These are phyloP conservation scores for Russula abietina DNA, from an alignment of 768 basidiomycete genomes.

Conservation along the genomic window DNA sequence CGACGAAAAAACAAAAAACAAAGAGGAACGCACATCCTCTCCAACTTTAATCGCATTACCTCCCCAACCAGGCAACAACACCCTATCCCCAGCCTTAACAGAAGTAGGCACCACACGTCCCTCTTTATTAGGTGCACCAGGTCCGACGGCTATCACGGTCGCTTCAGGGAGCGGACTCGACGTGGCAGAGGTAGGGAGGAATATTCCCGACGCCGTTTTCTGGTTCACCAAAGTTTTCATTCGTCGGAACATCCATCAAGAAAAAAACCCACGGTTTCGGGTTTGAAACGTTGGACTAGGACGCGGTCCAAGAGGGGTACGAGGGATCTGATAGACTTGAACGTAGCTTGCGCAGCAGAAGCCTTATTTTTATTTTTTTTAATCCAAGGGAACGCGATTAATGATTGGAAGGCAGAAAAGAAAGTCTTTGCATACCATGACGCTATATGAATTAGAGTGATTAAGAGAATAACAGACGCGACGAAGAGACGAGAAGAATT, in stretches of 20 bases:
- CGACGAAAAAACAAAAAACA: no score
- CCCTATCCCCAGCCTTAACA: conserved; percentile 87
- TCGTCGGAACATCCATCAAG: background rate
- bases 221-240: conserved; percentile 31
- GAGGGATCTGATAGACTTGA: conserved; percentile 90
- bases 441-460: background rate
- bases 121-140: conserved; percentile 87
- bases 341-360: conserved; percentile 75
- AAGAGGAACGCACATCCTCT: conserved; percentile 69
- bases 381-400: background rate
- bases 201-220: conserved; percentile 98
- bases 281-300: conserved; percentile 94
- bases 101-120: conserved; percentile 66
- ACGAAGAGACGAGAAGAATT: background rate
- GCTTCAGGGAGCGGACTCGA: conserved; percentile 89
- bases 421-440: background rate
- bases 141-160: conserved; percentile 92
- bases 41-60: conserved; percentile 94
- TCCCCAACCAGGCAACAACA: conserved; percentile 94
- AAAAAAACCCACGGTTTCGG: conserved; percentile 70
- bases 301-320: conserved; percentile 93
- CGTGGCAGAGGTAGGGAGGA: conserved; percentile 88
- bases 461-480: background rate
- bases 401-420: background rate
- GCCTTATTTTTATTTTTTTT: background rate